Conservation (phyloP, 2,329 filamentous ascomycete genomes). For the Cladobotryum protrusum region DNA sequence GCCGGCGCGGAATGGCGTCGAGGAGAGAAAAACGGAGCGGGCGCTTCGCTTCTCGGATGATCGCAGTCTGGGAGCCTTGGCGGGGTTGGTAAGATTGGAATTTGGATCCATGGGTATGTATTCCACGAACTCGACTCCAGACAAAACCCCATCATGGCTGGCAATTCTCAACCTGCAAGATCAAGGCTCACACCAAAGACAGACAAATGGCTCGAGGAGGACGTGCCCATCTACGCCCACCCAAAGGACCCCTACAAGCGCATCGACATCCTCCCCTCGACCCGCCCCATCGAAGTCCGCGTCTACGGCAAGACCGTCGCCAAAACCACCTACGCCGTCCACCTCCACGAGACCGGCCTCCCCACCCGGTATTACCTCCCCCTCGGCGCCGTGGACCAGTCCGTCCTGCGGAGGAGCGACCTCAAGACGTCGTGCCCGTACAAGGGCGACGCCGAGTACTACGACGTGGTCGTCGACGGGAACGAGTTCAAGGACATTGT, state of each 20-base stretch:
- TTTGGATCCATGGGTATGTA: constrained; percentile 28
- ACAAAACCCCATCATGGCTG: neutral
- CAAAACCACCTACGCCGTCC: constrained; percentile 39
- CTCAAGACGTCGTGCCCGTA: constrained; percentile 58
- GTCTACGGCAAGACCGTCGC: constrained; percentile 41
- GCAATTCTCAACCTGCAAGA: too few species aligned
- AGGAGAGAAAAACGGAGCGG: constrained; percentile 25
- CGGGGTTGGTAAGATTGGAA: constrained; percentile 28
- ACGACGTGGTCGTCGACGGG: constrained; percentile 44
- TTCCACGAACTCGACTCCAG: too few species aligned
- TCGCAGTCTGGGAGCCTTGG: constrained; percentile 27
- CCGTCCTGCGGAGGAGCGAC: constrained; percentile 41
- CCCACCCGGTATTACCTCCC: constrained; percentile 55
- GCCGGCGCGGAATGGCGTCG: constrained; percentile 17
- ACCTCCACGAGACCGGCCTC: constrained; percentile 56
- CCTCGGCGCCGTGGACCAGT: constrained; percentile 40
- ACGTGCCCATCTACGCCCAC: constrained; percentile 52
- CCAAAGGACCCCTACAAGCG: constrained; percentile 63
- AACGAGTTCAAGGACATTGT: constrained; percentile 44
- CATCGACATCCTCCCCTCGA: constrained; percentile 53
- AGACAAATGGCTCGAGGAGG: constrained; percentile 48
- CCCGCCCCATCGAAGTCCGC: constrained; percentile 45
- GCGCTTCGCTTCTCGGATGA: constrained; percentile 35
- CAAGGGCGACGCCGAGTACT: constrained; percentile 60
- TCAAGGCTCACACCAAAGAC: too few species aligned